phyloP scores from a whole-genome alignment of 2,329 filamentous ascomycete genomes.

The Trichoderma sp. region DNA sequence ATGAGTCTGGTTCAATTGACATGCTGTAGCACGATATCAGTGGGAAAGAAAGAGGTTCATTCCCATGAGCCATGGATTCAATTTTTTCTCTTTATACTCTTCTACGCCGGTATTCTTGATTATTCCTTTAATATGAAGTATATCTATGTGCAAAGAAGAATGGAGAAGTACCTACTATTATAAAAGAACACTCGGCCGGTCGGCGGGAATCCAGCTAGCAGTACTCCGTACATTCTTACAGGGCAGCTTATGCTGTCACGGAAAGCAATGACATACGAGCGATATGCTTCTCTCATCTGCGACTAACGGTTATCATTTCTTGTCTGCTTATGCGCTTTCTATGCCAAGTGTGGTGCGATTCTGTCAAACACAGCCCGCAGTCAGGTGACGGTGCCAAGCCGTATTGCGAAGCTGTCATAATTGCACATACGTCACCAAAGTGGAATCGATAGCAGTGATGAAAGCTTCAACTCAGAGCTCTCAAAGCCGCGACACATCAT shows the following conservation, averaged over 20 bases:
- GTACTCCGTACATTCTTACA: neutral
- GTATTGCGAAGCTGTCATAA: neutral
- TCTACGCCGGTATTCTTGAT: neutral
- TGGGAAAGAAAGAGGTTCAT: neutral
- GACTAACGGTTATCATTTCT: neutral
- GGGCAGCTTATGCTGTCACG: neutral
- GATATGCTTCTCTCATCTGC: neutral
- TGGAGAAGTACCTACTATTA: neutral
- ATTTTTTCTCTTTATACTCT: neutral
- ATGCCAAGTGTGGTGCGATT: neutral
- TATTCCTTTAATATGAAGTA: neutral
- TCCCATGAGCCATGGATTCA: neutral
- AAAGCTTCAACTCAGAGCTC: neutral
- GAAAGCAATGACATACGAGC: neutral
- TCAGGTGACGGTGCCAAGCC: constrained; percentile 5
- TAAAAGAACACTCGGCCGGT: neutral
- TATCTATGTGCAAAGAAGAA: neutral
- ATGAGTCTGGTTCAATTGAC: neutral
- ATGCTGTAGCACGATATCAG: neutral
- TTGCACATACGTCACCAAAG: neutral
- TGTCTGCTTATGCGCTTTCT: neutral
- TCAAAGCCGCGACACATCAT: neutral
- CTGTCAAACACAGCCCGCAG: neutral
- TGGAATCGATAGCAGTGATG: neutral
- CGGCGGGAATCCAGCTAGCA: neutral